phyloP scores from a whole-genome alignment of 768 basidiomycete genomes.

The Rossbeevera mucosa region DNA sequence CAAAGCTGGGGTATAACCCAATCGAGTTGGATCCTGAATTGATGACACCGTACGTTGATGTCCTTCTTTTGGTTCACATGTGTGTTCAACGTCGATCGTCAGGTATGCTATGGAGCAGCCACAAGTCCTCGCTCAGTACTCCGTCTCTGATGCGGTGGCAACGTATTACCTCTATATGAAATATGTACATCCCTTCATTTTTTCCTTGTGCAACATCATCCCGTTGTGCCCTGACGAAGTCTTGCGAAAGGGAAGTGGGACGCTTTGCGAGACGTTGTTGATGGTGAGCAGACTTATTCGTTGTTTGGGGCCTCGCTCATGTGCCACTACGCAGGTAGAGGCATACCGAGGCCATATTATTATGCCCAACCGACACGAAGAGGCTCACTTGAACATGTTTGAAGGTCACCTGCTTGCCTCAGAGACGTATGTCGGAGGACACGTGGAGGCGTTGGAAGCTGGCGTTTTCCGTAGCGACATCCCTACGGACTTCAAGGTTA shows the following conservation, averaged over 20 bases:
- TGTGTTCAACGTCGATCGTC: not conserved
- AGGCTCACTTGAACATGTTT: slow-evolving; percentile 85
- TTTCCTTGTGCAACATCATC: slow-evolving; percentile 98
- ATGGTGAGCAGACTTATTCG: slow-evolving; percentile 62
- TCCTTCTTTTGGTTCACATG: not conserved
- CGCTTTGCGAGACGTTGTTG: slow-evolving; percentile 92
- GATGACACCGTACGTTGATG: slow-evolving; percentile 87
- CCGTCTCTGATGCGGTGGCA: slow-evolving; percentile 99
- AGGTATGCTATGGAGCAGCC: slow-evolving; percentile 97
- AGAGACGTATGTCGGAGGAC: slow-evolving; percentile 98
- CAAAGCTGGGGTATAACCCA: slow-evolving; percentile 94
- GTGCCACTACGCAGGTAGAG: slow-evolving; percentile 64
- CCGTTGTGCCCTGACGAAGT: slow-evolving; percentile 96
- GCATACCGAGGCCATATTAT: slow-evolving; percentile 89
- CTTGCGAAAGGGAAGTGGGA: slow-evolving; percentile 91
- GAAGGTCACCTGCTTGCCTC: slow-evolving; percentile 96
- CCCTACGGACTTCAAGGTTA: slow-evolving; percentile 89
- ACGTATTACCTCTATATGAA: slow-evolving; percentile 99
- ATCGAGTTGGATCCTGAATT: slow-evolving; percentile 97
- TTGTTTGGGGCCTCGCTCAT: slow-evolving; percentile 3
- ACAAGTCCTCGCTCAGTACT: slow-evolving; percentile 91
- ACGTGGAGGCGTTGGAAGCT: slow-evolving; percentile 97
- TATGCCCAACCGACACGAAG: slow-evolving; percentile 97
- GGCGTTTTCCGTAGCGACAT: slow-evolving; percentile 98
- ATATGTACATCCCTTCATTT: slow-evolving; percentile 99